phyloP scores from a whole-genome alignment of 176 grass and related monocot species.

The Phoenix roebelenii region DNA sequence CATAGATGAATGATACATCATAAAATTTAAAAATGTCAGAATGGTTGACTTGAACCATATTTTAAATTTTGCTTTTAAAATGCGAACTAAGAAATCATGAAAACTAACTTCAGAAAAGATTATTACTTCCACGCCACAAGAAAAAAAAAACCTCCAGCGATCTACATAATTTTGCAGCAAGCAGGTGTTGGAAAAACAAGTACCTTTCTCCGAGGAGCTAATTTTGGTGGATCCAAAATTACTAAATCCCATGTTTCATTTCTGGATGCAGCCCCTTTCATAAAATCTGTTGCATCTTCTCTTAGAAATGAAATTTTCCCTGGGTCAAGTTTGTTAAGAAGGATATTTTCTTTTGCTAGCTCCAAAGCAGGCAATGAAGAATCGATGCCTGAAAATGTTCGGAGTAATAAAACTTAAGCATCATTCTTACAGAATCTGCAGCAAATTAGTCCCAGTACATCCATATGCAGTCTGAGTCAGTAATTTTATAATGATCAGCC shows the following conservation, averaged over 20 bases:
- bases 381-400: constrained; percentile 68
- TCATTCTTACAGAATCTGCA: not conserved
- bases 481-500: no score
- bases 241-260: constrained; percentile 78
- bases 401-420: constrained; percentile 11
- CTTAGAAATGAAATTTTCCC: constrained; percentile 59
- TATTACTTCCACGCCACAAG: no score
- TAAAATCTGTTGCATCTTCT: constrained; percentile 80
- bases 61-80: no score
- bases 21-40: no score
- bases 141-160: no score
- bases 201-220: constrained; percentile 90
- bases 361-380: constrained; percentile 73
- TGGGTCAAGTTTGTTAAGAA: constrained; percentile 50
- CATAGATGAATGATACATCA: no score
- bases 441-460: not conserved
- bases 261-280: constrained; percentile 63
- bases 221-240: constrained; percentile 91
- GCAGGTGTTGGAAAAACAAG: not conserved
- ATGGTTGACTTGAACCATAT: no score
- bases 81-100: no score
- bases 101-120: no score
- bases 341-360: constrained; percentile 81
- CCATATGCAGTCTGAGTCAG: no score
- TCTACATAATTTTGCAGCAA: not conserved